A percentile compares a stretch with the other conserved stretches of the same genome.
Conservation (phyloP, 306 rosid species). For the Medicago lupulina region DNA sequence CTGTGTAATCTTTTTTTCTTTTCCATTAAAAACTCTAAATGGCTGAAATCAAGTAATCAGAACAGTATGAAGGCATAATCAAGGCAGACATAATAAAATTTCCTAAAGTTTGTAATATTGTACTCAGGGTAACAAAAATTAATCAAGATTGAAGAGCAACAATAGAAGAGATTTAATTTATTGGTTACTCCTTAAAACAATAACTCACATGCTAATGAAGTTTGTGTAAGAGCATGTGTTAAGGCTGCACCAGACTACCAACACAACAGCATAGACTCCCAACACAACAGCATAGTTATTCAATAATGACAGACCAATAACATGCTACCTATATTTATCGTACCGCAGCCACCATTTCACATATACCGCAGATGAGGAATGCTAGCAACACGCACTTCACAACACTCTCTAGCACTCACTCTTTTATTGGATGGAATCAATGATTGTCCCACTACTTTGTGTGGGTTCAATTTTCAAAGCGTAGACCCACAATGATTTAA, state of each 20-base stretch:
- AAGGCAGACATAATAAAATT: conserved; percentile 5
- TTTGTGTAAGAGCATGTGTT: conserved; percentile 16
- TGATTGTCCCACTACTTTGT: too few species aligned
- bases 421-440: too few species aligned
- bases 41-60: conserved; percentile 16
- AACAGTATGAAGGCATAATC: conserved; percentile 23
- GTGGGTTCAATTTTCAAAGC: too few species aligned
- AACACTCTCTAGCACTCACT: too few species aligned
- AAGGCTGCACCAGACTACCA: background rate
- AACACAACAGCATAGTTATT: background rate
- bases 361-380: background rate
- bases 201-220: conserved; percentile 23
- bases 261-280: conserved; percentile 7
- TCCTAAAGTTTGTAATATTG: conserved; percentile 1
- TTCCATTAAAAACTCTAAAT: conserved; percentile 14
- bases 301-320: conserved; percentile 12
- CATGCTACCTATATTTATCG: conserved; percentile 17
- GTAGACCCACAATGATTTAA: too few species aligned
- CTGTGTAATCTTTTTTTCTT: background rate
- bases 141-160: conserved; percentile 6
- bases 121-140: conserved; percentile 8
- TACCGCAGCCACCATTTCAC: conserved; percentile 7
- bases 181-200: conserved; percentile 6
- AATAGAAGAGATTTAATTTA: background rate
- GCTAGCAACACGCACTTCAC: too few species aligned